phyloP scores from a whole-genome alignment of 225 moss, liverwort and hornwort species.

The Antitrichia curtipendula region DNA sequence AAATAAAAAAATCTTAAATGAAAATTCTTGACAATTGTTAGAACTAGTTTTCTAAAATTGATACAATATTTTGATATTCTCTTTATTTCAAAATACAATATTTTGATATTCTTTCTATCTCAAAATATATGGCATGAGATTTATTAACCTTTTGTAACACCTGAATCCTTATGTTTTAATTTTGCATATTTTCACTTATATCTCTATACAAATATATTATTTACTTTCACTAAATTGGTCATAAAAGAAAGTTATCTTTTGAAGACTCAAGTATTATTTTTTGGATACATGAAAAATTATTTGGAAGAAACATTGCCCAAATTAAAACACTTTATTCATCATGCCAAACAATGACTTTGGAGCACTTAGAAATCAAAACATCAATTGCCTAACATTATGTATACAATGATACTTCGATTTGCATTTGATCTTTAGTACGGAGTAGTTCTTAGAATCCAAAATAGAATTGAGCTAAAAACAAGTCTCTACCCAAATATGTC shows the following conservation, averaged over 20 bases:
- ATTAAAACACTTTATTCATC: neutral
- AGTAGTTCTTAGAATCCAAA: neutral
- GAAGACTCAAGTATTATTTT: neutral
- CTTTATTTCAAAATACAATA: too few species aligned
- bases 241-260: neutral
- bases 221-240: neutral
- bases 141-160: neutral
- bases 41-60: too few species aligned
- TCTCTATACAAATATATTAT: neutral
- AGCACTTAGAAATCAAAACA: rapidly evolving
- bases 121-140: too few species aligned
- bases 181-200: neutral
- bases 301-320: neutral
- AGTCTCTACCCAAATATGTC: neutral
- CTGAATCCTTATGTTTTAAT: neutral
- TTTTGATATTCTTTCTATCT: too few species aligned
- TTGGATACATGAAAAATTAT: neutral
- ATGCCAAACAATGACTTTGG: neutral
- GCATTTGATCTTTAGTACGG: neutral
- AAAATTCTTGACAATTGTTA: neutral
- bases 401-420: neutral
- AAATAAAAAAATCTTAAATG: neutral
- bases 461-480: neutral
- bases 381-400: neutral
- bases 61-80: too few species aligned